A percentile compares a stretch with the other conserved stretches of the same genome.
These are phyloP conservation scores for Russula sp. DNA, from an alignment of 768 basidiomycete genomes.

Conservation along the genomic window DNA sequence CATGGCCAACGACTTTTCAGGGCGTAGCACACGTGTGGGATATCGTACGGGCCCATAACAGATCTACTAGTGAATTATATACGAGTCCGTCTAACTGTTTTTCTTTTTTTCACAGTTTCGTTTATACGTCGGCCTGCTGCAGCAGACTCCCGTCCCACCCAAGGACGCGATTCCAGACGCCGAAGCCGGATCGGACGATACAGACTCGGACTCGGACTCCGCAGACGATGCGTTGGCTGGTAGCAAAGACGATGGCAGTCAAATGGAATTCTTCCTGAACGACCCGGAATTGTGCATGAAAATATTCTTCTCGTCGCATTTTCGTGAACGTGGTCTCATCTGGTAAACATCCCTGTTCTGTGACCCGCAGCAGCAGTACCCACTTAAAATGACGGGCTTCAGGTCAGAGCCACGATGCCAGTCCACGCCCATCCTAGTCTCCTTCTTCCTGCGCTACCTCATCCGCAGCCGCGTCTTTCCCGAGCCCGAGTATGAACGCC, in stretches of 20 bases:
- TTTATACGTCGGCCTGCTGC: slow-evolving; percentile 47
- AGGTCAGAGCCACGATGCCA: slow-evolving; percentile 44
- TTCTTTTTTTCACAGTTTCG: slow-evolving; percentile 47
- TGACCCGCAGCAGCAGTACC: slow-evolving; percentile 17
- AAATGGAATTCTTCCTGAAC: slow-evolving; percentile 45
- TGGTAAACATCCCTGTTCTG: slow-evolving; percentile 38
- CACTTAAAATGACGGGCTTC: too few species aligned
- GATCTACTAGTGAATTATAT: background rate
- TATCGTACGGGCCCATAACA: slow-evolving; percentile 39
- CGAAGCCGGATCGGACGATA: slow-evolving; percentile 17
- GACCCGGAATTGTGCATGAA: slow-evolving; percentile 52
- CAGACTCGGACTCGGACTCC: slow-evolving; percentile 25
- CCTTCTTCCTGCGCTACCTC: slow-evolving; percentile 57
- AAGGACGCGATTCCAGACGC: slow-evolving; percentile 21
- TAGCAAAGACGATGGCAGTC: slow-evolving; percentile 18
- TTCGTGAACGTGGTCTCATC: slow-evolving; percentile 57
- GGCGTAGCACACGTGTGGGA: slow-evolving; percentile 49
- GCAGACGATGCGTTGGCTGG: slow-evolving; percentile 28
- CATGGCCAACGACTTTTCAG: slow-evolving; percentile 31
- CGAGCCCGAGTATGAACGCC: slow-evolving; percentile 39
- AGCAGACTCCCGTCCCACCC: slow-evolving; percentile 19
- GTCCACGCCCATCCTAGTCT: slow-evolving; percentile 45
- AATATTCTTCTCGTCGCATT: slow-evolving; percentile 66
- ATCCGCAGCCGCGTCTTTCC: slow-evolving; percentile 47
- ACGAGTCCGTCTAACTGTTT: background rate